Conservation (phyloP, 1,284 basidiomycete species). For the Moniliophthora roreri region DNA sequence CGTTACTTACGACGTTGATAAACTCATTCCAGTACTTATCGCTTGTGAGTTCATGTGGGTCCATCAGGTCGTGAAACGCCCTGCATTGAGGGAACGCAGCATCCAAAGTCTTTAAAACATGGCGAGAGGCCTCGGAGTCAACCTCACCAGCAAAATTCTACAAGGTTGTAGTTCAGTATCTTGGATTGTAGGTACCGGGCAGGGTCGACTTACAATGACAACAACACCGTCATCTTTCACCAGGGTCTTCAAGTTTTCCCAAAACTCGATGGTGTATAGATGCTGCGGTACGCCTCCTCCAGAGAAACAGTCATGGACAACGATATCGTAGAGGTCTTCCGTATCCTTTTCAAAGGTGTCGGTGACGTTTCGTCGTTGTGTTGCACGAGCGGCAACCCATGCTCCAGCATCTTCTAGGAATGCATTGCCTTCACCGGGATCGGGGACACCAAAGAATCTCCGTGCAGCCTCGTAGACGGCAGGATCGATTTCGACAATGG, state of each 20-base stretch:
- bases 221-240: conserved; percentile 76
- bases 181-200: conserved; percentile 2
- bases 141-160: conserved; percentile 56
- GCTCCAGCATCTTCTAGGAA: conserved; percentile 75
- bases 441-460: conserved; percentile 74
- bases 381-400: conserved; percentile 48
- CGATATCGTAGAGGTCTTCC: conserved; percentile 63
- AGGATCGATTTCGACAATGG: conserved; percentile 85
- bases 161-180: conserved; percentile 18
- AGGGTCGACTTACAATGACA: conserved; percentile 75
- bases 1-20: conserved; percentile 67
- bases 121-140: conserved; percentile 59
- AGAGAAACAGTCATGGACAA: conserved; percentile 91
- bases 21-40: conserved; percentile 55
- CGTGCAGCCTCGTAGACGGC: conserved; percentile 83
- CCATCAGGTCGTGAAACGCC: conserved; percentile 72
- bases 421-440: conserved; percentile 53
- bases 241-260: conserved; percentile 64
- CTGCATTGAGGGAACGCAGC: conserved; percentile 74
- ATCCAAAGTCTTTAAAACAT: conserved; percentile 69
- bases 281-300: conserved; percentile 84
- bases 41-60: conserved; percentile 31
- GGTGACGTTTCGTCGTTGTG: conserved; percentile 22
- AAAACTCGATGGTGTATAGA: conserved; percentile 83
- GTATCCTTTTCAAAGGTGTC: conserved; percentile 27